A percentile compares a stretch with the other conserved stretches of the same genome.
phyloP scores from a whole-genome alignment of 768 basidiomycete genomes.

The Pulveroboletus sp. region DNA sequence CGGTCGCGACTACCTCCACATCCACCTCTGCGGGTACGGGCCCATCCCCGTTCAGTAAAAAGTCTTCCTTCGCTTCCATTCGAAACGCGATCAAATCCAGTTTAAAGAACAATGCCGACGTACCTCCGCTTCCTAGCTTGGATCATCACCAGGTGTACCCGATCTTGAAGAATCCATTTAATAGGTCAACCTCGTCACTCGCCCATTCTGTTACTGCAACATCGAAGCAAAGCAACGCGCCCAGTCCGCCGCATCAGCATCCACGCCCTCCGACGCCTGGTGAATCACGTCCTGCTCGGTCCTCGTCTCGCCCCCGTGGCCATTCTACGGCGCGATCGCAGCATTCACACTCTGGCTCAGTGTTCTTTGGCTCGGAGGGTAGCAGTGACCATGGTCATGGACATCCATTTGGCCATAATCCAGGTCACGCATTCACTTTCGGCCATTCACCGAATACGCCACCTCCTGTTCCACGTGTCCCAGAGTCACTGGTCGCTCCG shows the following conservation, averaged over 20 bases:
- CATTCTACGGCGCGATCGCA: conserved; percentile 66
- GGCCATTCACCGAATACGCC: conserved; percentile 47
- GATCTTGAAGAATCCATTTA: conserved; percentile 75
- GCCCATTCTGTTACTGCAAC: conserved; percentile 41
- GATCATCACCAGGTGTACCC: conserved; percentile 62
- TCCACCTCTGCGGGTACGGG: conserved; percentile 11
- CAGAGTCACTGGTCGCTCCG: conserved; percentile 49
- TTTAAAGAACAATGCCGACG: conserved; percentile 48
- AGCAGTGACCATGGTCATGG: conserved; percentile 64
- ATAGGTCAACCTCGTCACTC: conserved; percentile 74
- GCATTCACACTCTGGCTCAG: conserved; percentile 73
- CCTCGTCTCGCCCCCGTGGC: conserved; percentile 46
- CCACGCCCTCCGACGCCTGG: conserved; percentile 58
- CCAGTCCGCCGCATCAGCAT: conserved; percentile 44
- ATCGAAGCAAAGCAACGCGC: conserved; percentile 37
- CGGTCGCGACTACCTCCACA: conserved; percentile 49
- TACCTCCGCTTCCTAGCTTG: conserved; percentile 72
- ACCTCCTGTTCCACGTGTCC: conserved; percentile 76
- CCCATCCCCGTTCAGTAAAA: conserved; percentile 63
- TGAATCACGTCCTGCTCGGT: conserved; percentile 33
- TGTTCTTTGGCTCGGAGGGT: conserved; percentile 63
- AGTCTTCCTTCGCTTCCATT: conserved; percentile 80
- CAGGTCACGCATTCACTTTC: conserved; percentile 22
- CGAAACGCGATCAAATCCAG: conserved; percentile 78
- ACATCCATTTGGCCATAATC: conserved; percentile 30